These are phyloP conservation scores for Exutisphaerella laricina DNA, from an alignment of 2,329 filamentous ascomycete species.

Conservation along the genomic window DNA sequence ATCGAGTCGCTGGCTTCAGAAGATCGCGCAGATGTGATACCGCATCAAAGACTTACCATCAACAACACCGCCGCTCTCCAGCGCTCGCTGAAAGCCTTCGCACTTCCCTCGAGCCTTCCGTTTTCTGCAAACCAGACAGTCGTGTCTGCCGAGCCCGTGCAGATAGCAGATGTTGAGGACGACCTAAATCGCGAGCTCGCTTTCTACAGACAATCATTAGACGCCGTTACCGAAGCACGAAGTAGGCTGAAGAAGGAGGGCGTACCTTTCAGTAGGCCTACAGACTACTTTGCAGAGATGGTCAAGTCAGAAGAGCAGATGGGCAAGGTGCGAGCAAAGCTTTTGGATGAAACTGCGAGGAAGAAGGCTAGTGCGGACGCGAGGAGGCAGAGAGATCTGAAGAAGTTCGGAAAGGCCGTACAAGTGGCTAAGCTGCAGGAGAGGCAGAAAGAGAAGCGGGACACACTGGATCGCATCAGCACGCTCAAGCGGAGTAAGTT, in stretches of 20 bases:
- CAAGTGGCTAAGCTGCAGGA: constrained; percentile 96
- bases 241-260: constrained; percentile 73
- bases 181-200: constrained; percentile 88
- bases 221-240: constrained; percentile 69
- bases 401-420: constrained; percentile 99
- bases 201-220: constrained; percentile 85
- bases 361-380: constrained; percentile 93
- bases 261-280: constrained; percentile 78
- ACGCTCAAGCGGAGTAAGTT: constrained; percentile 86
- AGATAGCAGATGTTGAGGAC: constrained; percentile 79
- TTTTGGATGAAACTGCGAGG: constrained; percentile 82
- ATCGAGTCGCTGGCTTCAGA: constrained; percentile 72
- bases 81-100: constrained; percentile 72
- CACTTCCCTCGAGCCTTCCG: constrained; percentile 62
- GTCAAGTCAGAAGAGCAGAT: constrained; percentile 98
- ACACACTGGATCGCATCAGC: constrained; percentile 94
- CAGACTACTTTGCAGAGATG: constrained; percentile 99
- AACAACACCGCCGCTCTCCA: constrained; percentile 90
- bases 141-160: constrained; percentile 60
- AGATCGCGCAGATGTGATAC: constrained; percentile 79
- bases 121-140: constrained; percentile 82
- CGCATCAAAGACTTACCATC: constrained; percentile 89
- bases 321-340: constrained; percentile 89
- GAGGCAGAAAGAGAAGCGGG: constrained; percentile 82
- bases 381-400: constrained; percentile 84